Percentiles rank a stretch among this genome's conserved stretches.
Conservation (phyloP, 306 rosid genomes). For the Citrullus colocynthis region DNA sequence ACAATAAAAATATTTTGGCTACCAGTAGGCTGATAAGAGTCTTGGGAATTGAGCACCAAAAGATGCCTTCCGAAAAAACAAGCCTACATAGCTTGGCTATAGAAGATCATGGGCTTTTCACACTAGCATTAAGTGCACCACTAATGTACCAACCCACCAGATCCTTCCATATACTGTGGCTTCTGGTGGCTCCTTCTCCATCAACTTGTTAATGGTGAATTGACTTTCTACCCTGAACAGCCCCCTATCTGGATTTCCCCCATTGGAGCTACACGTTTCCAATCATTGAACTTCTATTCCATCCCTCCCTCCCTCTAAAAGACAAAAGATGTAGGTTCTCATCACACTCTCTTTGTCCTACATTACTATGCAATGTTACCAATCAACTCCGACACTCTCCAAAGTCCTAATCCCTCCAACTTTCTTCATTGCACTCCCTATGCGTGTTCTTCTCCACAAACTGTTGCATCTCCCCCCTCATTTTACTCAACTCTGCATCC, state of each 20-base stretch:
- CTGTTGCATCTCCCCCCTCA: neutral
- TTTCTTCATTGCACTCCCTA: neutral
- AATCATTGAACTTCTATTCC: neutral
- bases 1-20: neutral
- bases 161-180: neutral
- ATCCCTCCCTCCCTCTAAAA: neutral
- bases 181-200: neutral
- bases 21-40: neutral
- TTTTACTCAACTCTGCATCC: neutral
- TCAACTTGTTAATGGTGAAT: neutral
- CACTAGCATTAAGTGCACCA: neutral
- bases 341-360: neutral
- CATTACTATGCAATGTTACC: neutral
- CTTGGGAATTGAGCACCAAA: neutral
- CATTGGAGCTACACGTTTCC: neutral
- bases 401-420: neutral
- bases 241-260: neutral
- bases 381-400: neutral
- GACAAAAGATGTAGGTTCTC: neutral
- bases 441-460: neutral
- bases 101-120: neutral
- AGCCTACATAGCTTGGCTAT: neutral
- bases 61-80: neutral
- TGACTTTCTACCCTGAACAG: neutral
- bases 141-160: neutral